phyloP scores from a whole-genome alignment of 208 protist species.

The Herpetomonas muscarum region DNA sequence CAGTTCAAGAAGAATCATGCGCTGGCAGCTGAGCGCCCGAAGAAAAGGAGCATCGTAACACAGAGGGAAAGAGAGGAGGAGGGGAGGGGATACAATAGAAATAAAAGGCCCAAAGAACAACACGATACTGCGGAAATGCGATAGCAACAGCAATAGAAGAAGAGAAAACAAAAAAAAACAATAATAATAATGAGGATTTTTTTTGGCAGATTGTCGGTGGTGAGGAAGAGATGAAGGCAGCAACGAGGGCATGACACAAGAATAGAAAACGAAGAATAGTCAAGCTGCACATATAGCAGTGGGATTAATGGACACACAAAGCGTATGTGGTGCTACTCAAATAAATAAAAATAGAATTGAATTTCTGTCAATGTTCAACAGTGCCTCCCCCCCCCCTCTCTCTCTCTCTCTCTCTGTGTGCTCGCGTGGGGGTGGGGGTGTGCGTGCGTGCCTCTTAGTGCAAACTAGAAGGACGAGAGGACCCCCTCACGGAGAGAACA shows the following conservation, averaged over 20 bases:
- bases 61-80: neutral
- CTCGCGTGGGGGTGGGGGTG: no score
- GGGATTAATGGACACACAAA: no score
- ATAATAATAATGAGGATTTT: constrained; percentile 12
- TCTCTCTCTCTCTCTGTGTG: neutral
- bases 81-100: neutral
- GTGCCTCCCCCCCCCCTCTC: neutral
- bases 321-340: no score
- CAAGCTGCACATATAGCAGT: neutral
- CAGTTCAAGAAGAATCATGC: no score
- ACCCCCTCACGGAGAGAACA: neutral
- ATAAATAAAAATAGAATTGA: no score
- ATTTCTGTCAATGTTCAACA: constrained; percentile 1
- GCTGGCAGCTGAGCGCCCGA: no score
- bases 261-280: neutral
- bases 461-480: neutral
- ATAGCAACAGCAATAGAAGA: constrained; percentile 2
- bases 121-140: no score
- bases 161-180: constrained; percentile 7
- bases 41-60: neutral
- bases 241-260: neutral
- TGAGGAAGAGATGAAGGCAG: neutral
- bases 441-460: no score
- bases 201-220: neutral
- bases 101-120: neutral